These are phyloP conservation scores for Pharnaceum exiguum DNA, from an alignment of 148 eudicot species.

Conservation along the genomic window DNA sequence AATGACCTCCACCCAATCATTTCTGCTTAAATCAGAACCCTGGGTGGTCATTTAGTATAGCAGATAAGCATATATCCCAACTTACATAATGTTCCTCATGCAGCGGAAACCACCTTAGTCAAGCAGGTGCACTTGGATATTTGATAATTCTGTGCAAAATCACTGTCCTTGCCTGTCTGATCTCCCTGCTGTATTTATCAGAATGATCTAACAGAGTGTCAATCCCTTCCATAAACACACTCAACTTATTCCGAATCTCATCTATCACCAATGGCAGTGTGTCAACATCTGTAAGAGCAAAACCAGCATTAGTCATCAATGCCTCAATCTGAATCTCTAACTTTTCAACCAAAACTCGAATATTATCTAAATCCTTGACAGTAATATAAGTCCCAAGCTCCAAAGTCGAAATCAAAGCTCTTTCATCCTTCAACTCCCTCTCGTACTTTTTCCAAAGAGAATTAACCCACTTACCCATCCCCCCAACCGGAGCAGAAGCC, in stretches of 20 bases:
- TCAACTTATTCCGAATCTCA: conserved; percentile 22
- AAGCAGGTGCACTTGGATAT: conserved; percentile 25
- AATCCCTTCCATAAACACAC: conserved; percentile 26
- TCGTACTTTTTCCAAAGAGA: conserved; percentile 34
- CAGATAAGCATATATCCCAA: not conserved
- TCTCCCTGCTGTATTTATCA: conserved; percentile 22
- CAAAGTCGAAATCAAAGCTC: conserved; percentile 22
- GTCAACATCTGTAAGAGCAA: conserved; percentile 14
- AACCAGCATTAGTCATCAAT: conserved; percentile 23
- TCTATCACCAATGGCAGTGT: conserved; percentile 24
- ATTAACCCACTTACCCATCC: conserved; percentile 32
- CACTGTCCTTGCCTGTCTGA: conserved; percentile 31
- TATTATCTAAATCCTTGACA: conserved; percentile 27
- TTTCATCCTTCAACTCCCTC: conserved; percentile 23
- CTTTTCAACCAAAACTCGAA: conserved; percentile 20
- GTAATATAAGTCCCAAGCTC: conserved; percentile 24
- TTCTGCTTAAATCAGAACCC: too few species aligned
- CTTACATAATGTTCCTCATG: not conserved
- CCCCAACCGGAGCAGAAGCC: conserved; percentile 24
- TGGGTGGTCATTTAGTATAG: too few species aligned
- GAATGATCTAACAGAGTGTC: conserved; percentile 20
- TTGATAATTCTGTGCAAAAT: conserved; percentile 24
- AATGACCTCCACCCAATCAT: too few species aligned
- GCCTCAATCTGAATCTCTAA: conserved; percentile 27
- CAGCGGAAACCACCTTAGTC: not conserved